These are phyloP conservation scores for Herpetomonas tarakana DNA, from an alignment of 208 protist species.

Conservation along the genomic window DNA sequence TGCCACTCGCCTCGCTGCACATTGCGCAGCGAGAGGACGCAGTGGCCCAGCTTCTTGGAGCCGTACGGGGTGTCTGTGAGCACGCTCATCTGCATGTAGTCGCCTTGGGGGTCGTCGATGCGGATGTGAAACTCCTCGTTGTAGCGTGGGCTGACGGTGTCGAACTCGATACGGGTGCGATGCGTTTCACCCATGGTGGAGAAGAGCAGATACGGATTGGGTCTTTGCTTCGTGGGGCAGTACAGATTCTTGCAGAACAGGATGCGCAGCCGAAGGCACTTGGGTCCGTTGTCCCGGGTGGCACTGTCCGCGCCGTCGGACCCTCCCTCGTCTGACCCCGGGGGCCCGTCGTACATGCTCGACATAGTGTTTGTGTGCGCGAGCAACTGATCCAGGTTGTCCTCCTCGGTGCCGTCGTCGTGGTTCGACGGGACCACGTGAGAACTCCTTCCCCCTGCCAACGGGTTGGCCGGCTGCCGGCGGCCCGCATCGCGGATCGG, in stretches of 20 bases:
- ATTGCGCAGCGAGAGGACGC: conserved; percentile 73
- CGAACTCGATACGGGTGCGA: conserved; percentile 42
- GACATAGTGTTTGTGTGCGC: background rate
- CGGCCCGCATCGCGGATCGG: background rate
- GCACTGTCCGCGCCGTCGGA: background rate
- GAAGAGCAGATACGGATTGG: conserved; percentile 79
- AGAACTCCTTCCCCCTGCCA: background rate
- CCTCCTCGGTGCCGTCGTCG: conserved; percentile 1
- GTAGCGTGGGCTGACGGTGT: conserved; percentile 56
- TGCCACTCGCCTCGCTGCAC: conserved; percentile 50
- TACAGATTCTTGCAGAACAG: conserved; percentile 64
- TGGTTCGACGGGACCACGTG: too few species aligned
- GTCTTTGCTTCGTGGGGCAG: conserved; percentile 16
- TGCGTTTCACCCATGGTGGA: conserved; percentile 64
- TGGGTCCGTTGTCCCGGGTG: background rate
- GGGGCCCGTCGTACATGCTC: background rate
- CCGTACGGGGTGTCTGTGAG: conserved; percentile 82
- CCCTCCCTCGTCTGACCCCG: background rate
- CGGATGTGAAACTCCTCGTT: conserved; percentile 66
- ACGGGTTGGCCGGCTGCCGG: background rate
- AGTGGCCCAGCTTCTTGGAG: conserved; percentile 68
- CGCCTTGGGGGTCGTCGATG: conserved; percentile 44
- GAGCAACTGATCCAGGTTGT: background rate
- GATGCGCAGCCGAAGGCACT: conserved; percentile 50
- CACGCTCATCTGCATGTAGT: conserved; percentile 64